Percentiles rank a stretch among this genome's conserved stretches.
These are phyloP conservation scores for Tetrastigma voinierianum DNA, from an alignment of 164 flowering plant genomes.

Conservation along the genomic window DNA sequence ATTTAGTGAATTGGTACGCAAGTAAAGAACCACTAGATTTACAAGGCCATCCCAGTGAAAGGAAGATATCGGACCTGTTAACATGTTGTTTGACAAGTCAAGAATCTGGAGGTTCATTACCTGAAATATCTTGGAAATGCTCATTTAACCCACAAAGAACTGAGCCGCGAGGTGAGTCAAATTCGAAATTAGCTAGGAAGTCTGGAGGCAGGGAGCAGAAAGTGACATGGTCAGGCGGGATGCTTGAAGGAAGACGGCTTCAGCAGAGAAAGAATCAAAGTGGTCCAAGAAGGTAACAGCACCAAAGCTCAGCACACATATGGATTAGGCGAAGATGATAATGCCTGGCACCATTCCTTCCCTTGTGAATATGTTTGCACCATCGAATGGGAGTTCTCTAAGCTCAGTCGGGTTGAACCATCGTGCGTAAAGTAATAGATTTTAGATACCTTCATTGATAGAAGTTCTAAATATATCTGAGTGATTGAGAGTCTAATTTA, in stretches of 20 bases:
- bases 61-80: slow-evolving; percentile 16
- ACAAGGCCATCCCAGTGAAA: too few relatives aligned
- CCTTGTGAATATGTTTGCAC: slow-evolving; percentile 6
- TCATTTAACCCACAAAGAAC: slow-evolving; percentile 9
- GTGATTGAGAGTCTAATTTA: too few relatives aligned
- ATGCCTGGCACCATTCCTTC: slow-evolving; percentile 13
- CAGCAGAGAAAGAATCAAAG: too few relatives aligned
- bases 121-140: slow-evolving; percentile 30
- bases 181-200: slow-evolving; percentile 14
- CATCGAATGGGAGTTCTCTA: slow-evolving; percentile 9
- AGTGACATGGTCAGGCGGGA: too few relatives aligned
- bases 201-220: slow-evolving; percentile 25
- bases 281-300: too few relatives aligned
- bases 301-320: slow-evolving; percentile 4
- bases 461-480: too few relatives aligned
- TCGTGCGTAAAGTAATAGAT: too few relatives aligned
- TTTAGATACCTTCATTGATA: too few relatives aligned
- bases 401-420: slow-evolving; percentile 8
- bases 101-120: slow-evolving; percentile 17
- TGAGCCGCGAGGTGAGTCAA: slow-evolving; percentile 23
- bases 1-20: slow-evolving; percentile 38
- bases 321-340: slow-evolving; percentile 14
- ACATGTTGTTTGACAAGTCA: slow-evolving; percentile 20
- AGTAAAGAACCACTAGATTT: too few relatives aligned
- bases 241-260: too few relatives aligned